Percentiles rank a stretch among this genome's conserved stretches.
Evolutionary conservation across 805 yeast species (phyloP).

Genomic region (Candida oleophila): DNA sequence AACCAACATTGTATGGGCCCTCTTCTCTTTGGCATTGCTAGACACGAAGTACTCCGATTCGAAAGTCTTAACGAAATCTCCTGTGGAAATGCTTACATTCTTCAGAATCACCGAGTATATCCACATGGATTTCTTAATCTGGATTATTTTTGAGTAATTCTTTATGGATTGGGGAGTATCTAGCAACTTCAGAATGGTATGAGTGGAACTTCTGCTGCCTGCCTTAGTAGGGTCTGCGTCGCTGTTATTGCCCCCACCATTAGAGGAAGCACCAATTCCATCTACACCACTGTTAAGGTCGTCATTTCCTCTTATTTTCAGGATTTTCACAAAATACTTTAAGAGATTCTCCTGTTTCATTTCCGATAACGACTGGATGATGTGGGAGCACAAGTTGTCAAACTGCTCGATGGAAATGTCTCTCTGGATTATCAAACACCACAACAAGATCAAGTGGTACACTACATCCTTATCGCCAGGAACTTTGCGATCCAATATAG

Average conservation of each 20-base stretch:
- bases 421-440: slow-evolving; percentile 2
- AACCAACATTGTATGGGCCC: slow-evolving; percentile 12
- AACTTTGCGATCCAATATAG: background rate
- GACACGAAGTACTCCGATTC: background rate
- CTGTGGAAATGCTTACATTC: background rate
- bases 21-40: slow-evolving; percentile 1
- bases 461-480: background rate
- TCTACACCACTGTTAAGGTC: background rate
- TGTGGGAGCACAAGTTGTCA: background rate
- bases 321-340: background rate
- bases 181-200: background rate
- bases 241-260: background rate
- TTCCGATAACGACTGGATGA: background rate
- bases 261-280: background rate
- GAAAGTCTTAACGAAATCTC: background rate
- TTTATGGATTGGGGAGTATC: background rate
- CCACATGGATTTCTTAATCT: slow-evolving; percentile 28
- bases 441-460: background rate
- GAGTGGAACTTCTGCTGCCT: background rate
- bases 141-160: background rate
- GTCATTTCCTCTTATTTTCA: background rate
- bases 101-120: slow-evolving; percentile 15
- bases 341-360: background rate
- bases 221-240: background rate
- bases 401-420: background rate